Conservation (phyloP, 495 filamentous ascomycete genomes). For the Tuber borchii region DNA sequence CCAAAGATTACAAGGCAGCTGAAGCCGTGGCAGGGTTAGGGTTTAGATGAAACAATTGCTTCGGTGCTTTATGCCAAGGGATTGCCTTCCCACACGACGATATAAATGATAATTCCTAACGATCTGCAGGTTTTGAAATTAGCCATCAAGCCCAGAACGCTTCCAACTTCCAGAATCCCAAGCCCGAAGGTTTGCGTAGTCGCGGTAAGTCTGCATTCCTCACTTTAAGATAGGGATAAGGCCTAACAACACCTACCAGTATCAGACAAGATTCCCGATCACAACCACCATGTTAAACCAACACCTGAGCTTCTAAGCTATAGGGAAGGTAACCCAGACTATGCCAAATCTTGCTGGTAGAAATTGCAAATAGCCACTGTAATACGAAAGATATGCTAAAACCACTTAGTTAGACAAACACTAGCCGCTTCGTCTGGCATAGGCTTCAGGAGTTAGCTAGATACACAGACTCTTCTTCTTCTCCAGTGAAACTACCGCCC, state of each 20-base stretch:
- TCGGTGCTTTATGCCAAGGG: neutral
- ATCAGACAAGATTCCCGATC: no score
- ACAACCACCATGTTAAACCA: no score
- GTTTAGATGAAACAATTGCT: neutral
- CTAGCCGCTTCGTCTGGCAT: neutral
- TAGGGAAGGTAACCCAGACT: no score
- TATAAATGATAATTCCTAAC: neutral
- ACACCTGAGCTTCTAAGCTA: no score
- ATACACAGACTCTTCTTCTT: neutral
- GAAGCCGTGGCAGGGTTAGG: neutral
- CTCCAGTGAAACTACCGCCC: neutral
- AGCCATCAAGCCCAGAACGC: neutral
- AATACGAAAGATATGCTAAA: neutral
- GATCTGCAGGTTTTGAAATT: neutral
- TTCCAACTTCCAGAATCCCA: neutral
- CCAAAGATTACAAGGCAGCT: neutral
- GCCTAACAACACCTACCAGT: no score
- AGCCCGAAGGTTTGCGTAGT: neutral
- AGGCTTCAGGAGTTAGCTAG: neutral
- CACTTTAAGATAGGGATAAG: no score
- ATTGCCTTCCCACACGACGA: neutral
- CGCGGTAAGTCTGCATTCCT: no score
- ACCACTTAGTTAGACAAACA: neutral
- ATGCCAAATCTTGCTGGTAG: neutral
- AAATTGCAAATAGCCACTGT: neutral